These are phyloP conservation scores for Trypanosoma brucei DNA, from an alignment of 208 protist species.

Conservation along the genomic window DNA sequence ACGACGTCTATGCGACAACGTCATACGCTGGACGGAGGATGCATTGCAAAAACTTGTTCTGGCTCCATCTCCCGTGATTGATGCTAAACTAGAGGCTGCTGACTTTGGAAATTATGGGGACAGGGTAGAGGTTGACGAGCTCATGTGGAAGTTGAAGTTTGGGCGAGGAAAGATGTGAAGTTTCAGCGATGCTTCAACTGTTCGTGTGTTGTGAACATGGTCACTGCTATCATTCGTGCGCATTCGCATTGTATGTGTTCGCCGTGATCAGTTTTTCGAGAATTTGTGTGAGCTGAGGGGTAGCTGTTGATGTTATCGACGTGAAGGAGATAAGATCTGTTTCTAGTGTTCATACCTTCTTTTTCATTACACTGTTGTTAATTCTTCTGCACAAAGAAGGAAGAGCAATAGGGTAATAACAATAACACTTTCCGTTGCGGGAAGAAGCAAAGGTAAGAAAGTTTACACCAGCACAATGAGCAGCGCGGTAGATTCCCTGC, in stretches of 20 bases:
- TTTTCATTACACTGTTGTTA: not conserved
- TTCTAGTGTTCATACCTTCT: not conserved
- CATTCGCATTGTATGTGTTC: not conserved
- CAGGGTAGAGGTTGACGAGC: constrained; percentile 64
- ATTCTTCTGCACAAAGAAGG: not conserved
- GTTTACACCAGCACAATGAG: constrained; percentile 13
- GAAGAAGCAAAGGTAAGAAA: not conserved
- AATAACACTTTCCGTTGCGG: too few relatives aligned
- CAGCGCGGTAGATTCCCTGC: constrained; percentile 69
- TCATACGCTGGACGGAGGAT: constrained; percentile 56
- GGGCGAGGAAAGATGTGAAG: constrained; percentile 26
- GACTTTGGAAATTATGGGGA: constrained; percentile 61
- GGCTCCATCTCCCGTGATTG: constrained; percentile 18
- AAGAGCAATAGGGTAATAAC: not conserved
- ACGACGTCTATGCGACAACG: constrained; percentile 32
- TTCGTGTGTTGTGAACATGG: too few relatives aligned
- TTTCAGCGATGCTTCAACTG: too few relatives aligned
- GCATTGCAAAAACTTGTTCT: constrained; percentile 55
- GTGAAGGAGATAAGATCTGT: constrained; percentile 4
- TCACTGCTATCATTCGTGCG: not conserved
- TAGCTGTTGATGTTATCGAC: too few relatives aligned
- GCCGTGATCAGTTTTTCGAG: not conserved
- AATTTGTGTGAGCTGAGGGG: not conserved
- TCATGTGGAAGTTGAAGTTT: constrained; percentile 63
- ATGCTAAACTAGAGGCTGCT: constrained; percentile 29